phyloP scores from a whole-genome alignment of 2,329 filamentous ascomycete genomes.

The Colletotrichum eleusines region DNA sequence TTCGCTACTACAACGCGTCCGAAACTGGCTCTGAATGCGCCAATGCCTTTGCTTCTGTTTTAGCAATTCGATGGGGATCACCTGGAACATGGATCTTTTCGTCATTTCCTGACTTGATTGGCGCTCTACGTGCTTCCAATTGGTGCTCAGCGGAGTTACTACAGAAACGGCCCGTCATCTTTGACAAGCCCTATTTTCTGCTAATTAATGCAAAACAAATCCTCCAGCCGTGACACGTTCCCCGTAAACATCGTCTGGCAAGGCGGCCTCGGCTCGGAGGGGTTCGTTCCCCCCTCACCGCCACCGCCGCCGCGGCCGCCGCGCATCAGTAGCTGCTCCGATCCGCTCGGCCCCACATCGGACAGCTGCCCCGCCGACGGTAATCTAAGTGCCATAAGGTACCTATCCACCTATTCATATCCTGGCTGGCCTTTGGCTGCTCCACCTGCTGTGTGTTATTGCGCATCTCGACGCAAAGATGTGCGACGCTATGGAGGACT shows the following conservation, averaged over 20 bases:
- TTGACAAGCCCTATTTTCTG: constrained; percentile 54
- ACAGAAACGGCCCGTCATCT: constrained; percentile 42
- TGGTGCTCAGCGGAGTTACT: not conserved
- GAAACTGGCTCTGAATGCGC: not conserved
- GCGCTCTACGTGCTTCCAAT: not conserved
- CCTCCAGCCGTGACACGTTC: constrained; percentile 52
- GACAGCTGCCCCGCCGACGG: constrained; percentile 39
- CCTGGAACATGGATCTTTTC: not conserved
- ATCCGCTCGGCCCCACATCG: constrained; percentile 11
- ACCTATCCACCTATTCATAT: constrained; percentile 60
- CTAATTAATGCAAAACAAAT: constrained; percentile 55
- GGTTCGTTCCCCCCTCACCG: constrained; percentile 8
- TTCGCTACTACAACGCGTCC: too few relatives aligned
- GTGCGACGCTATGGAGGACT: constrained; percentile 68
- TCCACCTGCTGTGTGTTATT: constrained; percentile 46
- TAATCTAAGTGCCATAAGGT: constrained; percentile 63
- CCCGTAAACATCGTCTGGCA: constrained; percentile 53
- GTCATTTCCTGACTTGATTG: not conserved
- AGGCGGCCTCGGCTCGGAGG: constrained; percentile 37
- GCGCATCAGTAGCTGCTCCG: constrained; percentile 10
- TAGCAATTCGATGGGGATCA: too few relatives aligned
- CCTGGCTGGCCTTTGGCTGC: constrained; percentile 50
- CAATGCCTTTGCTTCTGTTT: not conserved
- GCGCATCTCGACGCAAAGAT: constrained; percentile 69
- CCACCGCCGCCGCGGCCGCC: not conserved